A percentile compares a stretch with the other conserved stretches of the same genome.
Conservation (phyloP, 345 rosid species). For the Dipteronia sinensis region DNA sequence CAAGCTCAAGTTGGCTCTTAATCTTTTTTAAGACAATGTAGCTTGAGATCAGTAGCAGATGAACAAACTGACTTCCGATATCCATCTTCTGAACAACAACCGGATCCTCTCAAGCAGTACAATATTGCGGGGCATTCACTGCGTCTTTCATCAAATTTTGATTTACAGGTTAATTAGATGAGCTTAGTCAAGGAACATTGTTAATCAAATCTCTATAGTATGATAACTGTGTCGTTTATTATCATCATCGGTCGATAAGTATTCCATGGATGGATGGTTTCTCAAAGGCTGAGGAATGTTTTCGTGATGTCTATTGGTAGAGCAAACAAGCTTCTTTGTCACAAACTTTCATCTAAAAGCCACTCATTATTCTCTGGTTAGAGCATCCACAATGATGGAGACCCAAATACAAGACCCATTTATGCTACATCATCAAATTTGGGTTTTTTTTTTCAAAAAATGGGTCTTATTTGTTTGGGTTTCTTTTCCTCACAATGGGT, state of each 20-base stretch:
- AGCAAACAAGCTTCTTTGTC: too few species aligned
- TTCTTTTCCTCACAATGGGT: too few species aligned
- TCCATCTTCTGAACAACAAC: background rate
- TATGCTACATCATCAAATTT: too few species aligned
- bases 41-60: background rate
- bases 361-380: too few species aligned
- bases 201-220: background rate
- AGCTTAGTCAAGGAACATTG: background rate
- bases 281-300: background rate
- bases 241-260: too few species aligned
- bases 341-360: too few species aligned
- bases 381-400: too few species aligned
- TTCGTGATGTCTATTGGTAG: background rate
- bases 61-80: background rate
- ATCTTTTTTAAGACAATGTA: constrained; percentile 47
- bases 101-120: background rate
- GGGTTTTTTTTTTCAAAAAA: too few species aligned
- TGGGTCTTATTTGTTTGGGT: too few species aligned
- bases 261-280: background rate
- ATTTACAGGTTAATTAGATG: constrained; percentile 1
- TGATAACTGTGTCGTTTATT: background rate
- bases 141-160: background rate
- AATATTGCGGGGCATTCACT: too few species aligned
- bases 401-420: too few species aligned
- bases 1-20: constrained; percentile 63